phyloP scores from a whole-genome alignment of 257 asterid species.

The Anisodus tanguticus region DNA sequence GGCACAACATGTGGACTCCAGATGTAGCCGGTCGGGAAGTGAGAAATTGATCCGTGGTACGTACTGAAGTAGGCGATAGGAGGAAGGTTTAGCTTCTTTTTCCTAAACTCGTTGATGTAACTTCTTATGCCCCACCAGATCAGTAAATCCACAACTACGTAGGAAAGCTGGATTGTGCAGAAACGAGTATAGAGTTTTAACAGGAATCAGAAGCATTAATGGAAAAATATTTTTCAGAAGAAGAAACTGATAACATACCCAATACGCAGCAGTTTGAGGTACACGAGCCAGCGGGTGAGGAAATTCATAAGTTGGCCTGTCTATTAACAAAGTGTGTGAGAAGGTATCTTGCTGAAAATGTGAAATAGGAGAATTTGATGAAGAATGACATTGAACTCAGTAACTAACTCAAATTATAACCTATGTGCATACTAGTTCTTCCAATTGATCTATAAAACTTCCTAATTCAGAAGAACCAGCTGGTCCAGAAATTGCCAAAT shows the following conservation, averaged over 20 bases:
- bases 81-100: constrained; percentile 85
- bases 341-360: constrained; percentile 19
- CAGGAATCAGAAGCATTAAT: constrained; percentile 23
- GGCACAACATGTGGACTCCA: constrained; percentile 98
- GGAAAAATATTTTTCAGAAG: constrained; percentile 23
- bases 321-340: constrained; percentile 43
- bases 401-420: background rate
- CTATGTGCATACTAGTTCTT: background rate
- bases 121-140: constrained; percentile 99
- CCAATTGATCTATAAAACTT: constrained; percentile 17
- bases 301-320: constrained; percentile 97
- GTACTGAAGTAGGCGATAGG: constrained; percentile 96
- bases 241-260: constrained; percentile 64
- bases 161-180: constrained; percentile 72
- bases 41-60: constrained; percentile 92
- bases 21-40: constrained; percentile 98
- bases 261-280: constrained; percentile 97
- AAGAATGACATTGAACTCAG: background rate
- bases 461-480: constrained; percentile 6
- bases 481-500: background rate
- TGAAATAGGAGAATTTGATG: background rate
- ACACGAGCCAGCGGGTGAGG: constrained; percentile 99
- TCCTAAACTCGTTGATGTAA: constrained; percentile 86
- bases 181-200: background rate
- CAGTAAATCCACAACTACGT: constrained; percentile 89